Conservation (phyloP, 2,329 filamentous ascomycete species). For the Sporothrix schenckii region DNA sequence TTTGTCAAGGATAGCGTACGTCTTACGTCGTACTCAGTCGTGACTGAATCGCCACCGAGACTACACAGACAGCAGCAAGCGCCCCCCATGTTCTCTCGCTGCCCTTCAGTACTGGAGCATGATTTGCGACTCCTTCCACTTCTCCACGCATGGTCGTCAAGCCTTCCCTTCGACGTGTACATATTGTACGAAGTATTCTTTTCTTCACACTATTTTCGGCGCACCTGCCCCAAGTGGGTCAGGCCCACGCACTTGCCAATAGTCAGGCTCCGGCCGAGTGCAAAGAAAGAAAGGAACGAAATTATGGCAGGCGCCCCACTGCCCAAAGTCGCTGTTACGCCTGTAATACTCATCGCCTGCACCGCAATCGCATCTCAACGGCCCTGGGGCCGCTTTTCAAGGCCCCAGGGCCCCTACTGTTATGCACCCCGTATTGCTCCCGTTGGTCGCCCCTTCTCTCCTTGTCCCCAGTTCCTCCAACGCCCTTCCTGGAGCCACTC, state of each 20-base stretch:
- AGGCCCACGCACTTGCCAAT: neutral
- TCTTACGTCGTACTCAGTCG: neutral
- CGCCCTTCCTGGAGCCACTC: neutral
- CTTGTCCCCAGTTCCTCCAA: neutral
- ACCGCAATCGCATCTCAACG: conserved; percentile 14
- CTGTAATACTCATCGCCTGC: neutral
- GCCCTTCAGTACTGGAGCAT: neutral
- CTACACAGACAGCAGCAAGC: conserved; percentile 1
- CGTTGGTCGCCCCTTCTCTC: conserved; percentile 9
- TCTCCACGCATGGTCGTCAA: conserved; percentile 2
- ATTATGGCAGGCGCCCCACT: neutral
- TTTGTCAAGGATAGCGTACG: neutral
- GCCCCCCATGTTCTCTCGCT: neutral
- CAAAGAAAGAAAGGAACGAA: neutral
- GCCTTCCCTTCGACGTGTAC: neutral
- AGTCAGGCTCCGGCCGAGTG: neutral
- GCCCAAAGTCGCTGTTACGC: neutral
- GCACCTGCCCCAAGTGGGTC: conserved; percentile 28
- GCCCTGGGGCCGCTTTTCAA: neutral
- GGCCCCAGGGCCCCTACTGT: neutral
- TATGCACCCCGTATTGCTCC: conserved; percentile 28
- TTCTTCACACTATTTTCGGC: conserved; percentile 22
- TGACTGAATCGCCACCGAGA: conserved; percentile 4
- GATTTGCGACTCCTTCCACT: conserved; percentile 5
- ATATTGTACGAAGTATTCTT: too few relatives aligned